Conservation (phyloP, 169 alveolate genomes). For the Eimeria zaria region DNA sequence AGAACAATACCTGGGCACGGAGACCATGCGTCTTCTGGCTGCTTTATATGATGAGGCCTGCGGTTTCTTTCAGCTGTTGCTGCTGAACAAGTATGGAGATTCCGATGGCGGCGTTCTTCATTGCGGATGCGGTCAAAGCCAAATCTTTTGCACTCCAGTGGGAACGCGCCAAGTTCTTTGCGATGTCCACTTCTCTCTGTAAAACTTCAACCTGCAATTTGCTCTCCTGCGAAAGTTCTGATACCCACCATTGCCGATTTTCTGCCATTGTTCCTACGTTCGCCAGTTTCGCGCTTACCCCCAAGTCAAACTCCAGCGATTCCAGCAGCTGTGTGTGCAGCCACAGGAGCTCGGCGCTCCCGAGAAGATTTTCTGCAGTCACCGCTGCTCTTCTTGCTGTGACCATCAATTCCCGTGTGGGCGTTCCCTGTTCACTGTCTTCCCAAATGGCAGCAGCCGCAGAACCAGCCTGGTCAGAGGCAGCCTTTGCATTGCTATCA, state of each 20-base stretch:
- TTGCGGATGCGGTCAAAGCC: neutral
- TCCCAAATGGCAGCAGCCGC: too few species aligned
- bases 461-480: neutral
- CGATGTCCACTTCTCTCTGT: neutral
- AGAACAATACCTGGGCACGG: neutral
- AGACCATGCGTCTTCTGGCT: neutral
- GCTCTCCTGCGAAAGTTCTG: neutral
- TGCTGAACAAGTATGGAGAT: neutral
- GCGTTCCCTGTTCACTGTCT: too few species aligned
- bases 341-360: too few species aligned
- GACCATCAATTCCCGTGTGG: too few species aligned
- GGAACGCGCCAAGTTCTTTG: neutral
- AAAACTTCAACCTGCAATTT: neutral
- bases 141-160: conserved; percentile 18
- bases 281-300: too few species aligned
- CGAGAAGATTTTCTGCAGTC: too few species aligned
- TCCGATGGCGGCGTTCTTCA: conserved; percentile 1
- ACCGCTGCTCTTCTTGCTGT: neutral
- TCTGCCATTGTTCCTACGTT: neutral
- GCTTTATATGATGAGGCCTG: neutral
- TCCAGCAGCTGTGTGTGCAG: too few species aligned
- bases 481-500: neutral
- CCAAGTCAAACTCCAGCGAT: too few species aligned
- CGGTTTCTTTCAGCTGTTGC: neutral
- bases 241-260: neutral